Evolutionary conservation across 2,329 filamentous ascomycete species (phyloP).

Genomic region (Cercospora nicotianae): DNA sequence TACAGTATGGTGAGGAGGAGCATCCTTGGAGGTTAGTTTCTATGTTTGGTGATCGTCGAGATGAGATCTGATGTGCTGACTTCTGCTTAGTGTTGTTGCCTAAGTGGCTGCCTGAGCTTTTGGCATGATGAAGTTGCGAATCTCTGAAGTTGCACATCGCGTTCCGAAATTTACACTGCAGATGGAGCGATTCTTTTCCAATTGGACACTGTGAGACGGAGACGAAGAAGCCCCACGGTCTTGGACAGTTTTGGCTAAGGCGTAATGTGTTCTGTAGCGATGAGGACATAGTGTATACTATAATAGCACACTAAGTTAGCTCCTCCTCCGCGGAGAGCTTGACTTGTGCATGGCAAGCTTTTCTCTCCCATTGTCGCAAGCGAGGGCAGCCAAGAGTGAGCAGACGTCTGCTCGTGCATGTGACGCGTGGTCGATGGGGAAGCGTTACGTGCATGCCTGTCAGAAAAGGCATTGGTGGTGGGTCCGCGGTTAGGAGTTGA

Average conservation of each 20-base stretch:
- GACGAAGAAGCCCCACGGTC: not conserved
- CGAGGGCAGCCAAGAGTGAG: not conserved
- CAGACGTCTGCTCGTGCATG: not conserved
- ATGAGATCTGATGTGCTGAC: not conserved
- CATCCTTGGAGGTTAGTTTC: constrained; percentile 74
- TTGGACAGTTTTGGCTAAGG: not conserved
- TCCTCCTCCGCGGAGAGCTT: constrained; percentile 23
- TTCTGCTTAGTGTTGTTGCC: constrained; percentile 4
- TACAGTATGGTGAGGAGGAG: constrained; percentile 91
- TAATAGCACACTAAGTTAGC: constrained; percentile 7
- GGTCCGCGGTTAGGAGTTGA: not conserved
- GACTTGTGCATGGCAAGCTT: not conserved
- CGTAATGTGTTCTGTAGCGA: not conserved
- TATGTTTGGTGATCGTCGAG: not conserved
- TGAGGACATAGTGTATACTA: not conserved
- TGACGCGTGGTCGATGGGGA: not conserved
- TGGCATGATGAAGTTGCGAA: not conserved
- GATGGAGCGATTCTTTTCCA: not conserved
- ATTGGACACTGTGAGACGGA: not conserved
- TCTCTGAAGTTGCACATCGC: not conserved
- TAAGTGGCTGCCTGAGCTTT: not conserved
- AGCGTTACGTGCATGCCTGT: constrained; percentile 3
- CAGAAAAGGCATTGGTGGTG: not conserved
- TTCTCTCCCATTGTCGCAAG: constrained; percentile 1
- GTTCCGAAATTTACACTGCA: not conserved